A percentile compares a stretch with the other conserved stretches of the same genome.
These are phyloP conservation scores for Remersonia thermophila DNA, from an alignment of 2,329 filamentous ascomycete species.

Conservation along the genomic window DNA sequence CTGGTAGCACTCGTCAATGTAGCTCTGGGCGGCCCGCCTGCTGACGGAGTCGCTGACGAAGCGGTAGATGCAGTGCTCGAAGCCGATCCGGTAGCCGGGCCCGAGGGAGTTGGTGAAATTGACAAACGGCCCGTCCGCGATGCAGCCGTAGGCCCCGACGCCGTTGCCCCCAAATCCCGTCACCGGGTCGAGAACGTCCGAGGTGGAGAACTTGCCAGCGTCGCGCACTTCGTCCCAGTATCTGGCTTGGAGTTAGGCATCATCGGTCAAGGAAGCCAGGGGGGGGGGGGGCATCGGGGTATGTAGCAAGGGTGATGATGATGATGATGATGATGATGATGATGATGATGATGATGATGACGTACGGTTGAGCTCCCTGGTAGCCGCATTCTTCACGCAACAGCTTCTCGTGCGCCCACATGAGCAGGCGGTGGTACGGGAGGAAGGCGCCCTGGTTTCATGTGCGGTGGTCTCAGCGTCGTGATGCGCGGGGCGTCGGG, in stretches of 20 bases:
- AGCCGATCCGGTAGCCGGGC: constrained; percentile 7
- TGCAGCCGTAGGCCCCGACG: constrained; percentile 4
- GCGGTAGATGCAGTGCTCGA: constrained; percentile 15
- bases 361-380: constrained; percentile 16
- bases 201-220: constrained; percentile 7
- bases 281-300: no score
- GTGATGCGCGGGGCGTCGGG: no score
- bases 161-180: constrained; percentile 14
- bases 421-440: constrained; percentile 21
- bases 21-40: not conserved
- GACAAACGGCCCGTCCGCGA: constrained; percentile 13
- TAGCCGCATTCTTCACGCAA: constrained; percentile 20
- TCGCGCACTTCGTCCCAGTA: constrained; percentile 14
- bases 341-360: no score
- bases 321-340: no score
- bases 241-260: no score
- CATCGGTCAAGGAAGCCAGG: no score
- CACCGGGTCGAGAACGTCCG: constrained; percentile 8
- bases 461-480: no score
- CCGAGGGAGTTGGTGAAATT: constrained; percentile 14
- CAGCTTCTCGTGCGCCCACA: constrained; percentile 19
- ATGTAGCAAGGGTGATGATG: no score
- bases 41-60: constrained; percentile 5
- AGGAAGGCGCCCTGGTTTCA: constrained; percentile 18
- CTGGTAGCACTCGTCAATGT: constrained; percentile 5